These are phyloP conservation scores for Isabelozyma pseudorhagii DNA, from an alignment of 805 yeast genomes.

Conservation along the genomic window DNA sequence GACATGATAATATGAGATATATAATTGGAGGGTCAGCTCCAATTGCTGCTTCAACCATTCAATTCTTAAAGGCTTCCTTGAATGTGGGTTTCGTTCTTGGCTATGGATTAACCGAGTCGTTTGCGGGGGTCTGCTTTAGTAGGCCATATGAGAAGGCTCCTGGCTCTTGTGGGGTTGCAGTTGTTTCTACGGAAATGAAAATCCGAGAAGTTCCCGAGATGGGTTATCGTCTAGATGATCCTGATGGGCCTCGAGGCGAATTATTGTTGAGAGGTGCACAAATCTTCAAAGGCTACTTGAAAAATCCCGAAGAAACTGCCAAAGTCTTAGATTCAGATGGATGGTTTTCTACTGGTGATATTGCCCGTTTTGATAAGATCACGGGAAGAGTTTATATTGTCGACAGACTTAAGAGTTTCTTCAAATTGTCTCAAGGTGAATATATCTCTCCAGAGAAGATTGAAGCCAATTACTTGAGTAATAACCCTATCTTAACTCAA, in stretches of 20 bases:
- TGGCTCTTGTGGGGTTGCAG: slow-evolving; percentile 15
- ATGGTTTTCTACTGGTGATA: slow-evolving; percentile 64
- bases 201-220: slow-evolving; percentile 7
- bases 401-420: slow-evolving; percentile 78
- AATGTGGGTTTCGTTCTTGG: slow-evolving; percentile 22
- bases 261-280: slow-evolving; percentile 64
- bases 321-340: slow-evolving; percentile 53
- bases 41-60: slow-evolving; percentile 11
- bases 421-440: slow-evolving; percentile 53
- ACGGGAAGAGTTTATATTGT: slow-evolving; percentile 58
- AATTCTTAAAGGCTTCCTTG: slow-evolving; percentile 15
- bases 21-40: slow-evolving; percentile 33
- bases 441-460: slow-evolving; percentile 76
- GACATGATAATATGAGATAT: slow-evolving; percentile 23
- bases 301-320: slow-evolving; percentile 52
- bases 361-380: slow-evolving; percentile 46
- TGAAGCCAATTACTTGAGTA: slow-evolving; percentile 59
- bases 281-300: slow-evolving; percentile 53
- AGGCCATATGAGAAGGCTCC: slow-evolving; percentile 11
- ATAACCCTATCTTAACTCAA: slow-evolving; percentile 49
- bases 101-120: slow-evolving; percentile 25
- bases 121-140: slow-evolving; percentile 12
- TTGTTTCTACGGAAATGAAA: slow-evolving; percentile 10
- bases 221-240: slow-evolving; percentile 8
- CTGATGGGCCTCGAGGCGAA: slow-evolving; percentile 49